phyloP scores from a whole-genome alignment of 2,329 filamentous ascomycete genomes.

The Onygena corvina region DNA sequence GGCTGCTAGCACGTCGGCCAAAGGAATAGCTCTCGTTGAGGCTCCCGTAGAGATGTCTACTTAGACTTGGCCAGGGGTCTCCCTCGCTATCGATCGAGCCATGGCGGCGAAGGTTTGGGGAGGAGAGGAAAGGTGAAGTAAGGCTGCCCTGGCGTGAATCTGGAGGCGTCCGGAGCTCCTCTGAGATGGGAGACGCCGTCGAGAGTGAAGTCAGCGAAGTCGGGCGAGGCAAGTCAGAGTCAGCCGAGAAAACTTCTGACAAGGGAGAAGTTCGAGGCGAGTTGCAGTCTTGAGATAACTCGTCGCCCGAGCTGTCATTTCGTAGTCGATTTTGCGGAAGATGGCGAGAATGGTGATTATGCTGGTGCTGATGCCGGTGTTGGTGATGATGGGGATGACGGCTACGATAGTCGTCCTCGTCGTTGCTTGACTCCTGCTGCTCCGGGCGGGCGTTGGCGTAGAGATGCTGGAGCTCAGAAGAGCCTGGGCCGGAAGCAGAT shows the following conservation, averaged over 20 bases:
- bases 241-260: constrained; percentile 13
- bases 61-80: constrained; percentile 28
- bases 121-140: constrained; percentile 29
- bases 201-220: constrained; percentile 36
- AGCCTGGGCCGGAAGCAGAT: neutral
- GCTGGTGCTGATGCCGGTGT: neutral
- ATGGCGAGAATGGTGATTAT: neutral
- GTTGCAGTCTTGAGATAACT: constrained; percentile 2
- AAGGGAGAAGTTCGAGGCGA: constrained; percentile 6
- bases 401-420: neutral
- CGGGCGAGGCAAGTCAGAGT: constrained; percentile 26
- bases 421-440: neutral
- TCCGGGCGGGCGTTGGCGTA: neutral
- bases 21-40: constrained; percentile 27
- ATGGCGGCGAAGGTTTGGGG: constrained; percentile 28
- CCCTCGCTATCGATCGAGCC: constrained; percentile 31
- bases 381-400: neutral
- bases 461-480: neutral
- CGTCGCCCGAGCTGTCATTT: constrained; percentile 4
- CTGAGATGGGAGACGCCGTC: constrained; percentile 31
- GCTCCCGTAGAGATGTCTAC: constrained; percentile 19
- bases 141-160: constrained; percentile 26
- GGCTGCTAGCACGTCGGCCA: constrained; percentile 24
- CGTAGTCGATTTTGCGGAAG: neutral
- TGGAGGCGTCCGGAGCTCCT: constrained; percentile 33